Percentiles rank a stretch among this genome's conserved stretches.
Conservation (phyloP, 352 stramenopile species). For the Phytophthora kernoviae region DNA sequence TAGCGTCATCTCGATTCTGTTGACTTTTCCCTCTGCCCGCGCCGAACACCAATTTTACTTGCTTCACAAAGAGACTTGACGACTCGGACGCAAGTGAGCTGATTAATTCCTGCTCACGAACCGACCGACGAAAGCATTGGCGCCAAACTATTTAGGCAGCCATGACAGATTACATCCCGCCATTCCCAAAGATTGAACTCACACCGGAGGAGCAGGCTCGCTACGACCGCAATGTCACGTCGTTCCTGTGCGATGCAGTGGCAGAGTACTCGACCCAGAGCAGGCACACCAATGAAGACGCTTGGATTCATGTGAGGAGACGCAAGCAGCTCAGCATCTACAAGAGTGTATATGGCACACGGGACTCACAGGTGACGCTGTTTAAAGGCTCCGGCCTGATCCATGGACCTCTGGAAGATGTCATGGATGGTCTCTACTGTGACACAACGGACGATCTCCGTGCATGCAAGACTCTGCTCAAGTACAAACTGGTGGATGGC, state of each 20-base stretch:
- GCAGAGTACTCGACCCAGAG: slow-evolving; percentile 39
- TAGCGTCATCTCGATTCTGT: slow-evolving; percentile 7
- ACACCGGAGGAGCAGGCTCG: slow-evolving; percentile 36
- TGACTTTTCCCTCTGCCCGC: neutral
- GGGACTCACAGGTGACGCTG: slow-evolving; percentile 46
- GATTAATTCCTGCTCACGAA: slow-evolving; percentile 5
- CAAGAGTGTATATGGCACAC: slow-evolving; percentile 48
- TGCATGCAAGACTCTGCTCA: slow-evolving; percentile 43
- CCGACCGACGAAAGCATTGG: slow-evolving; percentile 1
- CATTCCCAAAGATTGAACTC: slow-evolving; percentile 44
- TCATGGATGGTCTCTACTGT: slow-evolving; percentile 58
- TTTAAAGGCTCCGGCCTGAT: slow-evolving; percentile 45
- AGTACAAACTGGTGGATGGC: slow-evolving; percentile 47
- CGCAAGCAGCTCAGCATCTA: slow-evolving; percentile 48
- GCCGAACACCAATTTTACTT: slow-evolving; percentile 23
- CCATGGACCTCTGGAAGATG: slow-evolving; percentile 37
- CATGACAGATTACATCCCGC: slow-evolving; percentile 36
- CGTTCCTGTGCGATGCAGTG: slow-evolving; percentile 45
- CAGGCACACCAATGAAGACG: slow-evolving; percentile 37
- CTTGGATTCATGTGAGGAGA: slow-evolving; percentile 48
- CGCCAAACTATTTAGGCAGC: neutral
- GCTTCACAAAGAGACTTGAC: slow-evolving; percentile 40
- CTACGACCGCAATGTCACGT: slow-evolving; percentile 44
- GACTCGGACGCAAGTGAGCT: slow-evolving; percentile 18
- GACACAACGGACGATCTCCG: slow-evolving; percentile 51